These are phyloP conservation scores for Micromonas pusilla DNA, from an alignment of 139 green algal species.

Conservation along the genomic window DNA sequence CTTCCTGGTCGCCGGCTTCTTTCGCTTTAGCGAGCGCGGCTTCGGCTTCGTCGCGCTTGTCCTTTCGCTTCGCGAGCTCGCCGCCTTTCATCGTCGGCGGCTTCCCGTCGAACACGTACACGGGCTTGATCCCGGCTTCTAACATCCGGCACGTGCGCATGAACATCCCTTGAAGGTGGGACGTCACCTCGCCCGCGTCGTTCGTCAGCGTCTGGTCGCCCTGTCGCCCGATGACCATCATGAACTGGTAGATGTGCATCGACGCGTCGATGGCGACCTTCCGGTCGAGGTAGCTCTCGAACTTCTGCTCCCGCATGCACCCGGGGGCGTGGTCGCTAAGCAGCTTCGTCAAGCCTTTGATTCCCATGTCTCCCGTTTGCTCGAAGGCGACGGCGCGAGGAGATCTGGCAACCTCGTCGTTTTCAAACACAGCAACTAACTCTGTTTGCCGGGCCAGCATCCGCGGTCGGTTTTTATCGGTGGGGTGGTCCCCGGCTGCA, in stretches of 20 bases:
- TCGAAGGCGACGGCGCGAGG: too few species aligned
- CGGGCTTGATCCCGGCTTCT: conserved; percentile 87
- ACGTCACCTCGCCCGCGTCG: conserved; percentile 89
- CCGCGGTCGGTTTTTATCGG: too few species aligned
- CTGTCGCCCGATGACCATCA: conserved; percentile 71
- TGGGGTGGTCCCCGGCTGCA: too few species aligned
- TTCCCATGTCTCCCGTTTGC: conserved; percentile 13
- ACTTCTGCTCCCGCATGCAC: conserved; percentile 76
- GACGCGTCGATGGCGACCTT: conserved; percentile 94
- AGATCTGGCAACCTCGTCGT: too few species aligned
- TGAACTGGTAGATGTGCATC: conserved; percentile 99
- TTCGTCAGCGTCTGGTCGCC: conserved; percentile 82
- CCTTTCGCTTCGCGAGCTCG: conserved; percentile 65
- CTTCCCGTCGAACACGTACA: conserved; percentile 97
- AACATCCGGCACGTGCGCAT: conserved; percentile 88
- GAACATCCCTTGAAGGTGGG: conserved; percentile 90
- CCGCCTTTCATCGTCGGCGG: conserved; percentile 82
- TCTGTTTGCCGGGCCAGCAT: too few species aligned
- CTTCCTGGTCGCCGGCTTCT: conserved; percentile 71
- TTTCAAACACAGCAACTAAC: too few species aligned
- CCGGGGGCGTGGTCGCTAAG: conserved; percentile 75
- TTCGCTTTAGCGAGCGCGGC: conserved; percentile 28
- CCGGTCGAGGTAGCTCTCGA: conserved; percentile 93
- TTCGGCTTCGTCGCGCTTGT: conserved; percentile 39
- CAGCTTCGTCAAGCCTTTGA: conserved; percentile 86